phyloP scores from a whole-genome alignment of 2,329 filamentous ascomycete genomes.

The Massarina eburnea region DNA sequence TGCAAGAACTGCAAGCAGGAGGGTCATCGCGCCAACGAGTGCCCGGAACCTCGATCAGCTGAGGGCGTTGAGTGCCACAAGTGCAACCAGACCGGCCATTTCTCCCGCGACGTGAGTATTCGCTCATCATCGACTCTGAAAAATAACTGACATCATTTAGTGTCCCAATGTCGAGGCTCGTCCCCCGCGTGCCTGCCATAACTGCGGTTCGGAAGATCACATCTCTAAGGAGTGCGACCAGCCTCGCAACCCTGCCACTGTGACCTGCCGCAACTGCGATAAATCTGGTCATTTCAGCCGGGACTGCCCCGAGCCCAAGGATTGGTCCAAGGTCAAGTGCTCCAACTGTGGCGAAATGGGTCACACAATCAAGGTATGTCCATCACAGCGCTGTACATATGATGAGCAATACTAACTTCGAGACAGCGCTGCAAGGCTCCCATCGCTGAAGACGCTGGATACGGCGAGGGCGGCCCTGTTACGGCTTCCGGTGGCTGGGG shows the following conservation, averaged over 20 bases:
- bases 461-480: conserved; percentile 17
- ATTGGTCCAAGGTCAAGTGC: conserved; percentile 52
- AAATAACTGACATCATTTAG: conserved; percentile 22
- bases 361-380: conserved; percentile 33
- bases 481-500: conserved; percentile 5
- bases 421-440: conserved; percentile 35
- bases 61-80: conserved; percentile 66
- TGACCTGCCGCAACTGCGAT: conserved; percentile 63
- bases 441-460: conserved; percentile 20
- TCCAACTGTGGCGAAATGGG: conserved; percentile 49
- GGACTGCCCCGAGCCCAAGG: conserved; percentile 61
- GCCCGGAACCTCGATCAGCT: conserved; percentile 49
- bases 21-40: conserved; percentile 40
- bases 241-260: conserved; percentile 42
- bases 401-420: conserved; percentile 10
- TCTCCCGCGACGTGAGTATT: conserved; percentile 34
- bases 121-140: conserved; percentile 22
- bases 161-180: conserved; percentile 34
- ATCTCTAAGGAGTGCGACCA: conserved; percentile 42
- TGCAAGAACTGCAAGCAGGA: conserved; percentile 69
- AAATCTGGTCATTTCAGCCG: conserved; percentile 61
- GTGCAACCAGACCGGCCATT: conserved; percentile 56
- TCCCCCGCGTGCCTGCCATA: conserved; percentile 34
- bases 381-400: neutral
- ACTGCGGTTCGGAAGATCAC: conserved; percentile 41